Conservation (phyloP, 768 basidiomycete species). For the Termitomyces sp. region DNA sequence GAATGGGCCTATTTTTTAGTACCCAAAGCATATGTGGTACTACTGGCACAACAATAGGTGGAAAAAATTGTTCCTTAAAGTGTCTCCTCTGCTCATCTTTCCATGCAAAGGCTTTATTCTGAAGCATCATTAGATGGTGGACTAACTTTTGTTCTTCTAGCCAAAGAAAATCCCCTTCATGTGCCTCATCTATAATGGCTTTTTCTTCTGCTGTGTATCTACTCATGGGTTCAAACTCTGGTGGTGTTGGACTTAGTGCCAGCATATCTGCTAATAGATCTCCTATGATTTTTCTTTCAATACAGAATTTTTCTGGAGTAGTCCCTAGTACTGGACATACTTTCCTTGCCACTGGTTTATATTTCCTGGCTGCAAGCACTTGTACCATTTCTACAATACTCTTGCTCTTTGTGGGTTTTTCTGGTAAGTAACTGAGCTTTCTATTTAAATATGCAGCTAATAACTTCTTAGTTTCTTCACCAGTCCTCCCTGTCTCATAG, state of each 20-base stretch:
- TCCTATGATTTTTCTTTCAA: constrained; percentile 10
- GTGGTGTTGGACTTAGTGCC: constrained; percentile 5
- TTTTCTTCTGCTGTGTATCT: constrained; percentile 20
- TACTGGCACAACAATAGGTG: constrained; percentile 23
- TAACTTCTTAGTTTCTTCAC: background rate
- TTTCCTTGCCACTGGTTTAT: background rate
- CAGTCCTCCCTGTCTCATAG: background rate
- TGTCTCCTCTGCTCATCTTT: constrained; percentile 16
- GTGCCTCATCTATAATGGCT: constrained; percentile 10
- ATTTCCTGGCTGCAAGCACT: background rate
- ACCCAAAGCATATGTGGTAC: constrained; percentile 31
- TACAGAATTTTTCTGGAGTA: constrained; percentile 6
- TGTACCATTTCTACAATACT: background rate
- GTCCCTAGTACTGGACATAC: background rate
- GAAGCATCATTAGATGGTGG: constrained; percentile 29
- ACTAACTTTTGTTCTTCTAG: constrained; percentile 25
- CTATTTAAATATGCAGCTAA: background rate
- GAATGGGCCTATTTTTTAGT: constrained; percentile 22
- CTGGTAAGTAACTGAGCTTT: background rate
- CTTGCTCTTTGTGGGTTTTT: background rate
- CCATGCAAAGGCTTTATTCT: no score
- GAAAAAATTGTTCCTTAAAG: constrained; percentile 15
- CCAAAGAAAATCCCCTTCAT: constrained; percentile 22
- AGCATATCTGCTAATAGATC: constrained; percentile 15
- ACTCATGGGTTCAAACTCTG: constrained; percentile 10